Evolutionary conservation across 163 green algal species (phyloP).

Genomic region (Prototheca stagnorum): DNA sequence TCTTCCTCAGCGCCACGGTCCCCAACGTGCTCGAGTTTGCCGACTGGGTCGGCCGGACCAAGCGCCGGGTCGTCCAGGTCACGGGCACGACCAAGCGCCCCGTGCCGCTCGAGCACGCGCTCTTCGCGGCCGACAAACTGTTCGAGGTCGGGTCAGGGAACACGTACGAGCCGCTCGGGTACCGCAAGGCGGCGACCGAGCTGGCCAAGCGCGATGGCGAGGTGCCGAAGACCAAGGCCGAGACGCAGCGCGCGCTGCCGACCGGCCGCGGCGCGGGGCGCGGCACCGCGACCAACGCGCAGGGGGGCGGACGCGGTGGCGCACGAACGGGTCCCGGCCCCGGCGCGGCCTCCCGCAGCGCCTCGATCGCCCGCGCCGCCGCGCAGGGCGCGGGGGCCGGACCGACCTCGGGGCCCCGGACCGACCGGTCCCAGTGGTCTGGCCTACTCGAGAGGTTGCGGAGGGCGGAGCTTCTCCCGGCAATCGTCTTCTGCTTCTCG

Average conservation of each 20-base stretch:
- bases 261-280: slow-evolving; percentile 31
- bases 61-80: slow-evolving; percentile 67
- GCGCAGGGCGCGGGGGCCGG: background rate
- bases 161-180: slow-evolving; percentile 27
- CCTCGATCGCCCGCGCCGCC: too few relatives aligned
- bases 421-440: background rate
- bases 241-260: slow-evolving; percentile 29
- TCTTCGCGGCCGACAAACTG: slow-evolving; percentile 66
- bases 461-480: slow-evolving; percentile 49
- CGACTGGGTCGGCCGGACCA: slow-evolving; percentile 88
- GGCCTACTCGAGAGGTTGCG: background rate
- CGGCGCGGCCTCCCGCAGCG: too few relatives aligned
- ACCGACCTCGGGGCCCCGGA: too few relatives aligned
- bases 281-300: too few relatives aligned
- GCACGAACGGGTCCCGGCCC: too few relatives aligned
- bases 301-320: too few relatives aligned
- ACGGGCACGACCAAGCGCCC: slow-evolving; percentile 73
- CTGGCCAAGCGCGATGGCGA: slow-evolving; percentile 15
- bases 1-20: slow-evolving; percentile 78
- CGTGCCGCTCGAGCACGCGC: slow-evolving; percentile 81
- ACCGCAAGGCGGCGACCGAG: slow-evolving; percentile 26
- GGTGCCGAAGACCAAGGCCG: slow-evolving; percentile 21
- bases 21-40: slow-evolving; percentile 97
- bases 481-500: slow-evolving; percentile 82
- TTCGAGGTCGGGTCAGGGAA: slow-evolving; percentile 47